A percentile compares a stretch with the other conserved stretches of the same genome.
These are phyloP conservation scores for Crucihimalaya himalaica DNA, from an alignment of 345 rosid genomes.

Conservation along the genomic window DNA sequence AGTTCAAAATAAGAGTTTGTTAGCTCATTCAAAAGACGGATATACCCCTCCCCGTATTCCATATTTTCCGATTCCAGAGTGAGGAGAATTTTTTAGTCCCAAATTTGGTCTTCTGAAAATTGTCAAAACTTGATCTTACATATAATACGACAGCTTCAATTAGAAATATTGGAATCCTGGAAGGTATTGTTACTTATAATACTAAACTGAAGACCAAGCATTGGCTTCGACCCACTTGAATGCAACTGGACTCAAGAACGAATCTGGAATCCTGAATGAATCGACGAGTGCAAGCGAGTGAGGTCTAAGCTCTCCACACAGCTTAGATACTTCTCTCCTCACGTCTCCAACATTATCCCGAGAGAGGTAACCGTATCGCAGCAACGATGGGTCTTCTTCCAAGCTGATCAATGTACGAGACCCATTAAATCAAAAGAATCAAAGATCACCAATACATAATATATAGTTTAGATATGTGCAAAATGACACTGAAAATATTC, in stretches of 20 bases:
- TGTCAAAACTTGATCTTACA: neutral
- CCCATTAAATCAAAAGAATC: neutral
- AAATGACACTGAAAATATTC: conserved; percentile 17
- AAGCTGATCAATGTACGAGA: conserved; percentile 51
- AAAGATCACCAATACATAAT: conserved; percentile 1
- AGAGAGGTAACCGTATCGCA: conserved; percentile 68
- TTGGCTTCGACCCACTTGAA: conserved; percentile 84
- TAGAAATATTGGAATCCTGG: neutral
- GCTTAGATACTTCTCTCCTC: conserved; percentile 64
- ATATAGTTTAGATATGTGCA: neutral
- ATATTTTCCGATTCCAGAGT: neutral
- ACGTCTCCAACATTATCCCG: conserved; percentile 55
- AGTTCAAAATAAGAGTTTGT: too few species aligned
- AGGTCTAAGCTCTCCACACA: conserved; percentile 75
- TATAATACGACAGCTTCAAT: neutral
- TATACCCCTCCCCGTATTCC: neutral
- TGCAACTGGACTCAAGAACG: conserved; percentile 80
- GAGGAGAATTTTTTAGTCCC: neutral
- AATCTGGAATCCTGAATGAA: conserved; percentile 78
- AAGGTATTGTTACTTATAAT: neutral
- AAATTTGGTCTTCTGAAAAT: neutral
- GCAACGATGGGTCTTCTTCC: conserved; percentile 78
- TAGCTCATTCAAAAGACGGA: neutral
- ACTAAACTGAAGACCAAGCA: conserved; percentile 62
- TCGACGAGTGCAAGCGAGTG: conserved; percentile 72